These are phyloP conservation scores for Candida labiduridarum DNA, from an alignment of 1,139 yeast species.

Conservation along the genomic window DNA sequence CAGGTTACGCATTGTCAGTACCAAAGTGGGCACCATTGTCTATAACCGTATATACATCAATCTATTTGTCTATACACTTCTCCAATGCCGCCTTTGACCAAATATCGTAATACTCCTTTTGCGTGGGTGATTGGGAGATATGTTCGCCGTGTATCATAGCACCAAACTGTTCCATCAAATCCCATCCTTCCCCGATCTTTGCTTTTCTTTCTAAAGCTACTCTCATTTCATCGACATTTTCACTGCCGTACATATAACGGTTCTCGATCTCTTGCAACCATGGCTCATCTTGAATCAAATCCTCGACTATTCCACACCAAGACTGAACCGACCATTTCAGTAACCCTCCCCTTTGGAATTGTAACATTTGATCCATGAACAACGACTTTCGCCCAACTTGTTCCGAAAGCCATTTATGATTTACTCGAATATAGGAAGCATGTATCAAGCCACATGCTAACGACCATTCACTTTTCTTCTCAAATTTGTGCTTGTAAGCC, in stretches of 20 bases:
- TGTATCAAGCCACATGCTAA: conserved; percentile 66
- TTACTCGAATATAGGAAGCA: conserved; percentile 58
- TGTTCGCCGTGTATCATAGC: conserved; percentile 39
- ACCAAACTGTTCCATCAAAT: conserved; percentile 33
- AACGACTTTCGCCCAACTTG: conserved; percentile 52
- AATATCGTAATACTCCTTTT: conserved; percentile 31
- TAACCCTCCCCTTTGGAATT: conserved; percentile 55
- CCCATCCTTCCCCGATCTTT: conserved; percentile 37
- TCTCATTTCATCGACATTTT: conserved; percentile 22
- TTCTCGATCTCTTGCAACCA: conserved; percentile 56
- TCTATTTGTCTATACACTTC: conserved; percentile 2
- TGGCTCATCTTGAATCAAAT: conserved; percentile 52
- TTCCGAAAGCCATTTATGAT: conserved; percentile 44
- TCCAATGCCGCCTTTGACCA: conserved; percentile 26
- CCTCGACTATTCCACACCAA: conserved; percentile 56
- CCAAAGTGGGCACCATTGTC: too few species aligned
- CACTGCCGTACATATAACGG: conserved; percentile 35
- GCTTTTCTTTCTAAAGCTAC: conserved; percentile 28
- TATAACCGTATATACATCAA: neutral
- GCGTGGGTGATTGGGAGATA: conserved; percentile 30
- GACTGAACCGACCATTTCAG: conserved; percentile 48
- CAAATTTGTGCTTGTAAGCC: conserved; percentile 52
- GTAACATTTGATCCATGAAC: conserved; percentile 52
- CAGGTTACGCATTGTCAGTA: neutral
- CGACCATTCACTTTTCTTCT: conserved; percentile 63